Evolutionary conservation across 2,329 filamentous ascomycete genomes (phyloP).

Genomic region (Curvularia eragrostidis): DNA sequence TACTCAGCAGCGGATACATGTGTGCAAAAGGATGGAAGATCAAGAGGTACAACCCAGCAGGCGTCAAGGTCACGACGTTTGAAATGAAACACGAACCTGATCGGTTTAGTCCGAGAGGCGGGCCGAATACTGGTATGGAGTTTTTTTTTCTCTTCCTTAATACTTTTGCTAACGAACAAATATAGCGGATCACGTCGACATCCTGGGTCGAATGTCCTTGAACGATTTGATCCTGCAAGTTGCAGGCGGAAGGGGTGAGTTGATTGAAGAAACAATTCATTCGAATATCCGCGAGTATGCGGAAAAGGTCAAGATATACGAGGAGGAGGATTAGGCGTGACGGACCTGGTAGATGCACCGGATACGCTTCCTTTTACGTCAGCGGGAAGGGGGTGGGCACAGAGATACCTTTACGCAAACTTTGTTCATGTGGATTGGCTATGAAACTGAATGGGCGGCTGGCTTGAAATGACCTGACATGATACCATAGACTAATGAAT

Average conservation of each 20-base stretch:
- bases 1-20: constrained; percentile 96
- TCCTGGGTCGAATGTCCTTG: constrained; percentile 83
- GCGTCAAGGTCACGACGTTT: constrained; percentile 79
- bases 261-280: constrained; percentile 77
- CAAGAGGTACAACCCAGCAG: constrained; percentile 90
- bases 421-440: neutral
- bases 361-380: neutral
- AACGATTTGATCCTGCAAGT: constrained; percentile 91
- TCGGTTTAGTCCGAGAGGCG: constrained; percentile 80
- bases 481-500: constrained; percentile 20
- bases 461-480: constrained; percentile 4
- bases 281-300: constrained; percentile 86
- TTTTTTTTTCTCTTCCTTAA: constrained; percentile 7
- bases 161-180: neutral
- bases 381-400: neutral
- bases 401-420: neutral
- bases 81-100: constrained; percentile 99
- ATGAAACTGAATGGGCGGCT: neutral
- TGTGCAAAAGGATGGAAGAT: constrained; percentile 94
- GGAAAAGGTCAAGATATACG: constrained; percentile 80
- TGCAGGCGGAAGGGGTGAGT: constrained; percentile 81
- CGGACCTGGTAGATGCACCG: neutral
- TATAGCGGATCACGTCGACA: constrained; percentile 90
- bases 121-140: constrained; percentile 68
- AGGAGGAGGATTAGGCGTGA: constrained; percentile 49